Base-by-base conservation (phyloP, 2,329 filamentous ascomycete genomes). In the Colletotrichum nymphaeae region DNA sequence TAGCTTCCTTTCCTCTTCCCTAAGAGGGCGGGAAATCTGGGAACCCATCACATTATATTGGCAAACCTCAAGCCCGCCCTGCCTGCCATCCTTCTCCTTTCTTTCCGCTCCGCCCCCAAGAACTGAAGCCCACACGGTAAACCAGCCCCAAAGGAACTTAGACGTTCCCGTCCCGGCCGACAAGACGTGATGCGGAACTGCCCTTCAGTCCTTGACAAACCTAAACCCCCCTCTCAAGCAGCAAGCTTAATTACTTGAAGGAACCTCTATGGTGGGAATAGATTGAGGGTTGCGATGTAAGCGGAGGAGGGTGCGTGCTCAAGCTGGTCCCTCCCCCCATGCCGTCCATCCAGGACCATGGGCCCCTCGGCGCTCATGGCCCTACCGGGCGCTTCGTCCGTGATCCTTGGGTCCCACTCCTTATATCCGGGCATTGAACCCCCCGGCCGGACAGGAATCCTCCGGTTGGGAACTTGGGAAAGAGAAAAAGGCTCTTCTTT, bases 201-300 rank as follows among this genome's bases (percentile, higher is more conserved):
- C 7, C 19, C 26, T 66, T 32, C 12, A 24, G 7, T 9, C 8
- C 26, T 66, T 53, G 19, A 24, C 16, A 70, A 53, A n/a, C 9
- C 62, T 16, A 7, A 6, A 14, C 37, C 37, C 16, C 49, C n/a
- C 49, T 49, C 58, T 63, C 30, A 26, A 46, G 32, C 32, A 35
- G 32, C 32, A 35, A 35, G 68, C 63, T 49, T 57, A 35, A 35
- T 49, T 49, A 55, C 56, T 55, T 55, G 49, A 71, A 49, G 63
- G 49, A 67, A 67, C 63, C 32, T 49, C 57, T 67, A 24, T 67
- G 55, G 68, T 46, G 68, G 68, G 63, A 70, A 71, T 62, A 71
- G 69, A 71, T 67, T 56, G 63, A 35, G 69, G 66, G 69, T 71
- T 67, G 57, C 63, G 58, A 32, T 67, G 69, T 24, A 71, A 67